Conservation (phyloP, 306 rosid genomes). For the Lathyrus oleraceus region DNA sequence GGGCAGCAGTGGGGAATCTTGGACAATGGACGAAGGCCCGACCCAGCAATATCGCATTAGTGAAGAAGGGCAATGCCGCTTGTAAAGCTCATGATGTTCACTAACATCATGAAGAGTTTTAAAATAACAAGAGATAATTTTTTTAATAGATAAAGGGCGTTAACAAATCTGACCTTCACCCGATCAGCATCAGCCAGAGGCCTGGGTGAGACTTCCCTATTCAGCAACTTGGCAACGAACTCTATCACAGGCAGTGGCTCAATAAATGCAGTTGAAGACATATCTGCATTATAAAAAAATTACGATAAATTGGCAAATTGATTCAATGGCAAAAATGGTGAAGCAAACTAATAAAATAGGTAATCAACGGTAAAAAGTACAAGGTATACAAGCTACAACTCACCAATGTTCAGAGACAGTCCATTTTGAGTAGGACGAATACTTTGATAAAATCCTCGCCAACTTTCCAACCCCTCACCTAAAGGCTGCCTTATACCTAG, state of each 20-base stretch:
- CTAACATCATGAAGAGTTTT: neutral
- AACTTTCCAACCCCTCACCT: conserved; percentile 96
- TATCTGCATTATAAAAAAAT: conserved; percentile 53
- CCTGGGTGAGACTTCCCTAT: conserved; percentile 70
- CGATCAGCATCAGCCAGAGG: conserved; percentile 92
- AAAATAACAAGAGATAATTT: neutral
- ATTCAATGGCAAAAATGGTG: neutral
- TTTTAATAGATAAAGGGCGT: neutral
- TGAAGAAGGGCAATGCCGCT: neutral
- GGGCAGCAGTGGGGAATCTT: conserved; percentile 4
- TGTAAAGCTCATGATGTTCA: no score
- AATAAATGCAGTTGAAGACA: conserved; percentile 95
- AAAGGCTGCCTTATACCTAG: conserved; percentile 81
- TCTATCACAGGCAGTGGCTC: conserved; percentile 94
- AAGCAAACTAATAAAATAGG: neutral
- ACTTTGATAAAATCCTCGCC: conserved; percentile 99
- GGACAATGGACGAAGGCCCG: neutral
- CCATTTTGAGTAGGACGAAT: conserved; percentile 99
- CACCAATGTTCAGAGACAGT: conserved; percentile 86
- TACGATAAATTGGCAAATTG: neutral
- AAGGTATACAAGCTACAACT: neutral
- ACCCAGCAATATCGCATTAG: neutral
- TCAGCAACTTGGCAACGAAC: conserved; percentile 74
- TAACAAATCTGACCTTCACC: conserved; percentile 64
- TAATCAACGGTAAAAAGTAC: neutral